Evolutionary conservation across 2,329 filamentous ascomycete genomes (phyloP), one percentile per base, ranked within the genome.

Genomic region (Teratosphaeria epicoccoides): DNA sequence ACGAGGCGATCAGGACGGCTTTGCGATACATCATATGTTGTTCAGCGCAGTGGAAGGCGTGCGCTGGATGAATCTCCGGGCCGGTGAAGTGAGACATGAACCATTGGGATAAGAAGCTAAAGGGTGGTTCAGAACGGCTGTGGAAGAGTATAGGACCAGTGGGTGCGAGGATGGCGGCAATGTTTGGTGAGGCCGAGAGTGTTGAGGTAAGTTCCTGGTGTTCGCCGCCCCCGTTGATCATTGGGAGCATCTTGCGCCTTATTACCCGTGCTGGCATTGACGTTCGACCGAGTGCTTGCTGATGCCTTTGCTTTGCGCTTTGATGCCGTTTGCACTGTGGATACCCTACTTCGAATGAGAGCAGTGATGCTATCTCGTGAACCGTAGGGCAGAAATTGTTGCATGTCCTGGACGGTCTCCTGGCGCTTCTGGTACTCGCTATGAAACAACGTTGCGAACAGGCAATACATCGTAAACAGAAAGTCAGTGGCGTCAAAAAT

Each of bases 11-110:
- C 7, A 50, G 12, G 4, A 50, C 24, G 4, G 58, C 55, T 49
- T 59, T 60, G 7, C 51, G 46, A 29, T 55, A 58, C 59, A 59
- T 58, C 57, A 57, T 59, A 9, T 44, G 58, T 26, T 59, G 59
- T 46, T 58, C 57, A 3, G 54, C 50, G 47, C 55, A 55, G 40
- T 50, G 57, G 50, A 55, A 59, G 14, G 37, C 33, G 3, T 46
- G 43, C 24, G 22, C 43, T 2, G 24, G 24, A 46, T 48, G 14
- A 5, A 49, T 11, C 3, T 51, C 20, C 2, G 52, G 51, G 22
- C 58, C 56, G 6, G 46, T 50, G 49, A 58, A 59, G 24, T 33
- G 5, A 25, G 24, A 55, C 12, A 26, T 49, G 29, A 55, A 57
- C 52, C 55, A 58, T 49, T 59, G 57, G 29, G 49, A 57, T 14